Percentiles rank a stretch among this genome's conserved stretches.
Conservation (phyloP, 2,329 filamentous ascomycete genomes). For the Penicillium palitans region DNA sequence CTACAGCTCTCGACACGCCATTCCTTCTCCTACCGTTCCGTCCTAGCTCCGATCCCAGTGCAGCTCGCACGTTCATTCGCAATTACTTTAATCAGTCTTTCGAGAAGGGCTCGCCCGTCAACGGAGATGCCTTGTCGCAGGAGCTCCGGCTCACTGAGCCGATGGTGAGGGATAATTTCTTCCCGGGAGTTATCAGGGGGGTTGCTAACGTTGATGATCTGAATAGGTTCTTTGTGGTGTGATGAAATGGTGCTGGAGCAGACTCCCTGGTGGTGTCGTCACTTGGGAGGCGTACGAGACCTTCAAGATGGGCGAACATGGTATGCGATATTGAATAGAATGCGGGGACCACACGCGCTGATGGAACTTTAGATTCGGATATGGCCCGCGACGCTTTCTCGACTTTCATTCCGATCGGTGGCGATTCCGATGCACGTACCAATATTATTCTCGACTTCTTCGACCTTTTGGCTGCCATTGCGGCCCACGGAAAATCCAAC, state of each 20-base stretch:
- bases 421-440: conserved; percentile 80
- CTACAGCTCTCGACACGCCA: conserved; percentile 77
- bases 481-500: conserved; percentile 89
- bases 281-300: conserved; percentile 97
- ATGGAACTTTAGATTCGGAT: conserved; percentile 68
- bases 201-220: background rate
- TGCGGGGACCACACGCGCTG: conserved; percentile 21
- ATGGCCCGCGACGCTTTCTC: conserved; percentile 91
- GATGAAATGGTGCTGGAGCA: conserved; percentile 97
- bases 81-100: conserved; percentile 79
- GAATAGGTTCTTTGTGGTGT: conserved; percentile 84
- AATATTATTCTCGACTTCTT: conserved; percentile 97
- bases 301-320: conserved; percentile 90
- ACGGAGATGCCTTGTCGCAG: conserved; percentile 71
- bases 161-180: conserved; percentile 63
- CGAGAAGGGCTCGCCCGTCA: conserved; percentile 58
- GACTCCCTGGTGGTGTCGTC: conserved; percentile 85
- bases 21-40: conserved; percentile 94
- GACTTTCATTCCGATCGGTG: conserved; percentile 92
- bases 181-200: background rate
- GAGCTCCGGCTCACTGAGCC: conserved; percentile 92
- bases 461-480: conserved; percentile 84
- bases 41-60: conserved; percentile 86
- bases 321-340: conserved; percentile 49
- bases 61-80: conserved; percentile 86